phyloP scores from a whole-genome alignment of 495 filamentous ascomycete species.

The Daldinia bambusicola region DNA sequence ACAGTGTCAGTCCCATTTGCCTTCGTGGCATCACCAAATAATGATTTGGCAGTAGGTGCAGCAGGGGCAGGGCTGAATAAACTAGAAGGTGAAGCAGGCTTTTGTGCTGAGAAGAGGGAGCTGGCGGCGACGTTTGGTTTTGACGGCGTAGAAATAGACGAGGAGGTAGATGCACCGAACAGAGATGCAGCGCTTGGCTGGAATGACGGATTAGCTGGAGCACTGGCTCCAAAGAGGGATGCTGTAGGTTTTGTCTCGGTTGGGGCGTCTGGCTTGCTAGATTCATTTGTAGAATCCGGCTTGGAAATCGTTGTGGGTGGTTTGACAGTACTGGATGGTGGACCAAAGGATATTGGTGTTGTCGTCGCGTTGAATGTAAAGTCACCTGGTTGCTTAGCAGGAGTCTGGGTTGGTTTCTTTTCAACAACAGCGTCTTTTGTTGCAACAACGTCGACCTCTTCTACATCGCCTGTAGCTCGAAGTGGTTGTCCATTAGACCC shows the following conservation, averaged over 20 bases:
- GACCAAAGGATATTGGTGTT: constrained; percentile 45
- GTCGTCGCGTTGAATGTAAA: constrained; percentile 49
- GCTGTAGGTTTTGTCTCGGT: constrained; percentile 22
- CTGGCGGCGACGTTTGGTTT: constrained; percentile 25
- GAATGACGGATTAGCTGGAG: constrained; percentile 22
- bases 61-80: constrained; percentile 36
- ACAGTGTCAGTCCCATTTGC: constrained; percentile 39
- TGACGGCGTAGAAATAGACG: constrained; percentile 15
- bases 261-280: constrained; percentile 12
- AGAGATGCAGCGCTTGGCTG: constrained; percentile 23
- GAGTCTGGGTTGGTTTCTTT: constrained; percentile 35
- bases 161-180: constrained; percentile 25
- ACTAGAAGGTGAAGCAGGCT: constrained; percentile 23
- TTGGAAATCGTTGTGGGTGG: constrained; percentile 16
- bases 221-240: constrained; percentile 33
- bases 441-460: constrained; percentile 49
- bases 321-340: constrained; percentile 21
- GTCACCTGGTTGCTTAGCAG: constrained; percentile 44
- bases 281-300: constrained; percentile 9
- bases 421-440: constrained; percentile 14
- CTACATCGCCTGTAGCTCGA: constrained; percentile 47
- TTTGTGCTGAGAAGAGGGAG: constrained; percentile 27
- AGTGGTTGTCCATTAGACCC: constrained; percentile 49
- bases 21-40: constrained; percentile 46
- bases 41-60: constrained; percentile 7